These are phyloP conservation scores for Volvariella surrecta DNA, from an alignment of 1,284 basidiomycete genomes.

Conservation along the genomic window DNA sequence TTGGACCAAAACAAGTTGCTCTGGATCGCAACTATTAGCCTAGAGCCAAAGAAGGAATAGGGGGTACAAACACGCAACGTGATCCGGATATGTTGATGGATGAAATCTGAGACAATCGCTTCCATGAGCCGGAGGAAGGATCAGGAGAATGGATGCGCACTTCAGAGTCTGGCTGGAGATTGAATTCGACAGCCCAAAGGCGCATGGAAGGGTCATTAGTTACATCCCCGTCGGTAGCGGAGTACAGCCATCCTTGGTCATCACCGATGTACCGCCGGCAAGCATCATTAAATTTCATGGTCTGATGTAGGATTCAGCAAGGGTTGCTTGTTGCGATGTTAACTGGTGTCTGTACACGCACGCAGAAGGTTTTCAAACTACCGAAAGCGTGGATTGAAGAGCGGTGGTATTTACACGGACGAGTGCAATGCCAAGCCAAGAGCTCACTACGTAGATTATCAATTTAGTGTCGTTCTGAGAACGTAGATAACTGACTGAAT, in stretches of 20 bases:
- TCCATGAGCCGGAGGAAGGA: conserved; percentile 3
- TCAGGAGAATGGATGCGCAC: conserved; percentile 16
- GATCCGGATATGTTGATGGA: conserved; percentile 41
- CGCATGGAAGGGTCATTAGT: conserved; percentile 6
- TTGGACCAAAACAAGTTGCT: conserved; percentile 43
- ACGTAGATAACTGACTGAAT: background rate
- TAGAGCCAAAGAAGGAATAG: background rate
- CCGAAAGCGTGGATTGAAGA: background rate
- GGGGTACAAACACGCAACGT: conserved; percentile 36
- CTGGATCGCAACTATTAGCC: conserved; percentile 19
- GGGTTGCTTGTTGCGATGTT: background rate
- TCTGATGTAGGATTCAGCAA: conserved; percentile 15
- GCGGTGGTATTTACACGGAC: too few species aligned
- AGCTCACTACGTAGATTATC: too few species aligned
- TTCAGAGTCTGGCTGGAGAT: conserved; percentile 29
- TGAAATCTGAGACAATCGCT: conserved; percentile 32
- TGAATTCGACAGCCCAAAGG: conserved; percentile 32
- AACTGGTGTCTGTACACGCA: background rate
- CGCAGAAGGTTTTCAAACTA: background rate
- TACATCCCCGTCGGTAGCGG: conserved; percentile 14
- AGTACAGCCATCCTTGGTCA: conserved; percentile 41
- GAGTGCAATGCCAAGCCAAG: too few species aligned
- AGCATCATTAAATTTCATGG: conserved; percentile 21
- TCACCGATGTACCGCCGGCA: conserved; percentile 37
- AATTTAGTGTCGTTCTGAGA: too few species aligned